Evolutionary conservation across 2,329 filamentous ascomycete genomes (phyloP), one percentile per base, ranked within the genome.

Genomic region (Pseudogymnoascus sp.): DNA sequence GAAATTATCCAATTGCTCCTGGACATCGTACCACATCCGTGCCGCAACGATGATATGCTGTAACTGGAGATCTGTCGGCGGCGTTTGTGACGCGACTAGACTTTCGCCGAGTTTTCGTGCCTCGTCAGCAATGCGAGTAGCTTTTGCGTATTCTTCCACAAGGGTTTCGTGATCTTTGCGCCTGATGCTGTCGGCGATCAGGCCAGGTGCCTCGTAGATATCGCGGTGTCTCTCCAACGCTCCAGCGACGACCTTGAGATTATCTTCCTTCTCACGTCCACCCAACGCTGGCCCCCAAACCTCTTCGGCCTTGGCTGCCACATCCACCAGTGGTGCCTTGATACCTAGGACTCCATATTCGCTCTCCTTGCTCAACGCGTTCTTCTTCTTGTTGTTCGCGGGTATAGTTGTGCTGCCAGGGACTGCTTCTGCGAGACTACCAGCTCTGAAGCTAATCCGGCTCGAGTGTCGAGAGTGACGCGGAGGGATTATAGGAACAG

Each of bases 261-360:
- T 88, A 73, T 93, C 90, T 72, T 98, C 95, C 73, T 93, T 92
- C 71, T 98, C 93, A 28, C 91, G 86, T 3, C 95, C 95, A 41
- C 92, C 92, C 39, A 99, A 77, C 1, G 95, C 93, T 1, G 95
- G 95, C 0, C 95, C 95, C 93, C 96, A 99, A 7, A 99, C 90
- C 72, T 99, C 95, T 75, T 98, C 92, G 0, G 93, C 95, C 76
- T 97, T 97, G 66, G 92, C 90, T 0, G 91, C 92, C 10, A 96
- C 91, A 71, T 98, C 95, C 8, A 95, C 81, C 63, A 99, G 79
- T 16, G 95, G 93, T 1, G 82, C 84, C 73, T 96, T 96, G 76
- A 99, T 96, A 10, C 92, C 92, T 72, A 89, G 80, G 6, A 96
- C 87, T 62, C 92, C 92, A 72, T 93, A 96, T 71, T 96, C 92